A percentile compares a stretch with the other conserved stretches of the same genome.
phyloP scores from a whole-genome alignment of 495 filamentous ascomycete genomes.

The Podospora australis region DNA sequence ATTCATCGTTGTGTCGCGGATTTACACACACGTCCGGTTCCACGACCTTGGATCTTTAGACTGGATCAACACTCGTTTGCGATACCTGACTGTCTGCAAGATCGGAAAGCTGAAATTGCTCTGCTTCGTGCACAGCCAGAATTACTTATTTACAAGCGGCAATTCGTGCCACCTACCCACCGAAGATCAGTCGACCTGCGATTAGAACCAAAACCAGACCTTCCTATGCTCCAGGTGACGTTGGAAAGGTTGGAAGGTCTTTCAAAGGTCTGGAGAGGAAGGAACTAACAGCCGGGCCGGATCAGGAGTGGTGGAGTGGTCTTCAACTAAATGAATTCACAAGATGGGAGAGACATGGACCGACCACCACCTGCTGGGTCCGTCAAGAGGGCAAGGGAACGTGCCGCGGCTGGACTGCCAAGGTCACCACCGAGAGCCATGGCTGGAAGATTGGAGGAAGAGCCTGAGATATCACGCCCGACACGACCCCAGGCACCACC shows the following conservation, averaged over 20 bases:
- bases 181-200: conserved; percentile 16
- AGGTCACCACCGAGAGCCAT: conserved; percentile 18
- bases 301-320: conserved; percentile 20
- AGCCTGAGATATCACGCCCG: conserved; percentile 45
- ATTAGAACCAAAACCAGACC: conserved; percentile 2
- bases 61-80: conserved; percentile 21
- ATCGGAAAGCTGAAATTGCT: conserved; percentile 15
- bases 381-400: conserved; percentile 42
- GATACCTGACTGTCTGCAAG: conserved; percentile 20
- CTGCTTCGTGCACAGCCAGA: conserved; percentile 11
- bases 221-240: conserved; percentile 26
- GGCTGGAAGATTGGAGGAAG: conserved; percentile 30
- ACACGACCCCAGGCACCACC: conserved; percentile 30
- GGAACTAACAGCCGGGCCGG: conserved; percentile 10
- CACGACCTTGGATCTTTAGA: conserved; percentile 27
- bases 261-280: conserved; percentile 12
- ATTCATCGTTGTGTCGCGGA: conserved; percentile 32
- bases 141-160: conserved; percentile 9
- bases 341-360: conserved; percentile 44
- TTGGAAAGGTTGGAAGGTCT: conserved; percentile 20
- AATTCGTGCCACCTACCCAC: conserved; percentile 2
- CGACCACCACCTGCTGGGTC: conserved; percentile 35
- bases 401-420: conserved; percentile 26
- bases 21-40: conserved; percentile 30
- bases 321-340: conserved; percentile 42